Evolutionary conservation across 495 filamentous ascomycete genomes (phyloP), one percentile per base, ranked within the genome.

Genomic region (Xylaria acuta): DNA sequence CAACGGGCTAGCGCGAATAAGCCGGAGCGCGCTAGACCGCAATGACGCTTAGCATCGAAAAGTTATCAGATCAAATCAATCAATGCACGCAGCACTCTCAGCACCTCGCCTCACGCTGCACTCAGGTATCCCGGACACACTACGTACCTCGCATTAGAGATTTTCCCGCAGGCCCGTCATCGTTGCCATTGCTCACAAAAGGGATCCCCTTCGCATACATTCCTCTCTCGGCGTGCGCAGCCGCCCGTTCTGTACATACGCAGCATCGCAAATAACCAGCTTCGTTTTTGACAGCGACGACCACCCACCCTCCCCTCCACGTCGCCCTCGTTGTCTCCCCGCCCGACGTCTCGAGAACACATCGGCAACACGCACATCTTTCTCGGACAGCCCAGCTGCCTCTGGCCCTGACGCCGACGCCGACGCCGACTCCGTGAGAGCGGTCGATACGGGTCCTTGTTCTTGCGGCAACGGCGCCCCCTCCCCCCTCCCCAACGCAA

Each of bases 401-500:
- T 40, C 22, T 41, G 36, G 11, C 36, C 38, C 38, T 63, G 36
- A 41, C 59, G 16, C 5, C 3, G 64, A 72, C 41, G 49, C 32
- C 43, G 64, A 73, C 41, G 54, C 38, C 58, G 32, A 43, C 58
- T 47, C 34, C 3, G 47, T 25, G 69, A 64, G 47, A 8, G 59
- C 34, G 43, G 43, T 51, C 58, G 45, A 45, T 5, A 54, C 27
- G 18, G 9, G 25, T 30, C 30, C 20, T 38, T 60, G 34, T 60
- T 58, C 32, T 38, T 63, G 7, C 64, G 63, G 70, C 70, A 22
- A 72, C 70, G 30, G 62, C 53, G 70, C 70, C 62, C 70, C 62
- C 22, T 38, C 34, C 49, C 64, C 56, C 18, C 27, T 38, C 56
- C 34, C 71, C 41, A 73, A 78, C 80, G 81, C 75, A 84, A 88